A percentile compares a stretch with the other conserved stretches of the same genome.
phyloP scores from a whole-genome alignment of 2,329 filamentous ascomycete genomes.

The Epicoccum nigrum region DNA sequence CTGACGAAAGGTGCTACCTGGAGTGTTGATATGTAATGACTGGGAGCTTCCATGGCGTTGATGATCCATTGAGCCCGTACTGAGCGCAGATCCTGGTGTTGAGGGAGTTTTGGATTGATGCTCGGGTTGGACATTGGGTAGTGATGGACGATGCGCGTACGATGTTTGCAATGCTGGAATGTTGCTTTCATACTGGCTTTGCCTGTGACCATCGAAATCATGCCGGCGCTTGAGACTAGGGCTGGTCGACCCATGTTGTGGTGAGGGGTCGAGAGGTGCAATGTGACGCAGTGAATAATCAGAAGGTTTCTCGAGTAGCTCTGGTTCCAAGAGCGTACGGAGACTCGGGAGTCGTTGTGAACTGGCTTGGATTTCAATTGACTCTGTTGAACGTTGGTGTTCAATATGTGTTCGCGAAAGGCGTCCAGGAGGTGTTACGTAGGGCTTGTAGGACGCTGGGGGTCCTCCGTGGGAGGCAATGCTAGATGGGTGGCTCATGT shows the following conservation, averaged over 20 bases:
- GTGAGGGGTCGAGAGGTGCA: conserved; percentile 26
- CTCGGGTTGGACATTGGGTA: conserved; percentile 24
- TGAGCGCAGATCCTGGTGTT: conserved; percentile 30
- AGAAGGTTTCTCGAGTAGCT: conserved; percentile 42
- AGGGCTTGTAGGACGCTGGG: conserved; percentile 37
- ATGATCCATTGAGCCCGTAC: conserved; percentile 28
- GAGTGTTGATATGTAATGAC: conserved; percentile 28
- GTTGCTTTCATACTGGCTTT: conserved; percentile 35
- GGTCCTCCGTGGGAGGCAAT: conserved; percentile 75
- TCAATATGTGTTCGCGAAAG: conserved; percentile 38
- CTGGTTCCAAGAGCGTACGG: conserved; percentile 46
- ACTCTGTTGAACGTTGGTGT: conserved; percentile 34
- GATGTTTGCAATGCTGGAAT: conserved; percentile 36
- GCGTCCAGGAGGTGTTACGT: conserved; percentile 34
- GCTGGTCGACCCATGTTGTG: conserved; percentile 41
- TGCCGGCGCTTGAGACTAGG: conserved; percentile 46
- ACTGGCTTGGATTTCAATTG: conserved; percentile 34
- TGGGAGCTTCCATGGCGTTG: conserved; percentile 33
- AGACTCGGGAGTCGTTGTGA: conserved; percentile 46
- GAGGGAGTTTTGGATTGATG: conserved; percentile 32
- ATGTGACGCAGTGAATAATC: conserved; percentile 32
- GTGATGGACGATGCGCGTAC: conserved; percentile 36
- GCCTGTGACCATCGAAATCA: conserved; percentile 40
- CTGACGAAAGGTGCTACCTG: conserved; percentile 29
- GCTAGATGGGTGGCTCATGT: conserved; percentile 82